phyloP scores from a whole-genome alignment of 2,329 filamentous ascomycete genomes.

The Colletotrichum limetticola region DNA sequence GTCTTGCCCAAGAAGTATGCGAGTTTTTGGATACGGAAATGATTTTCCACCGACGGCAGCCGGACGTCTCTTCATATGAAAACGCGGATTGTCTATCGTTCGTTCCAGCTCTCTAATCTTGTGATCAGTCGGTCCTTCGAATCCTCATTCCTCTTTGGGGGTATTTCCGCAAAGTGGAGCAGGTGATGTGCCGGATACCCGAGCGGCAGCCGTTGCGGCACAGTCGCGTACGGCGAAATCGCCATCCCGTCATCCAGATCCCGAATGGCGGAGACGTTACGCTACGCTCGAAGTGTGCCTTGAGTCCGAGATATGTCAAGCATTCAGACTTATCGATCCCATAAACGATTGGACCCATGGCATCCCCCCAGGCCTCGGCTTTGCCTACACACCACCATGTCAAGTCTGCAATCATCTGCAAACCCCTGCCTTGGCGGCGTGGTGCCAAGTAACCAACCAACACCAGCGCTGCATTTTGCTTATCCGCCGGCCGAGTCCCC shows the following conservation, averaged over 20 bases:
- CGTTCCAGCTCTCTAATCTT: not conserved
- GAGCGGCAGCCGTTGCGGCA: not conserved
- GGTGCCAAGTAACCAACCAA: conserved; percentile 4
- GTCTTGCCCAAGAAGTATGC: not conserved
- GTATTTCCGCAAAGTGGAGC: not conserved
- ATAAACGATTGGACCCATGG: not conserved
- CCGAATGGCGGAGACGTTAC: not conserved
- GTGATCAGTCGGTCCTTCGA: not conserved
- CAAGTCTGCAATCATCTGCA: not conserved
- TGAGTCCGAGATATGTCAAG: not conserved
- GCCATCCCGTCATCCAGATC: not conserved
- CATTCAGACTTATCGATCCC: not conserved
- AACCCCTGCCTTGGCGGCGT: conserved; percentile 10
- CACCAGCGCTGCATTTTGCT: not conserved
- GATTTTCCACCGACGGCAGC: not conserved
- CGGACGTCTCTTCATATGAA: not conserved
- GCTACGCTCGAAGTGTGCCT: not conserved
- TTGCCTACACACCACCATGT: not conserved
- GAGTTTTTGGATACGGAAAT: not conserved
- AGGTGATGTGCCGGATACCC: conserved; percentile 1
- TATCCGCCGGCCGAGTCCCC: conserved; percentile 1
- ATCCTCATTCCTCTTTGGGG: not conserved
- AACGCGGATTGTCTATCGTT: not conserved
- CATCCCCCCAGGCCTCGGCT: not conserved
- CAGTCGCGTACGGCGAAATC: not conserved